A percentile compares a stretch with the other conserved stretches of the same genome.
These are phyloP conservation scores for Cardiospermum halicacabum DNA, from an alignment of 345 rosid genomes.

Conservation along the genomic window DNA sequence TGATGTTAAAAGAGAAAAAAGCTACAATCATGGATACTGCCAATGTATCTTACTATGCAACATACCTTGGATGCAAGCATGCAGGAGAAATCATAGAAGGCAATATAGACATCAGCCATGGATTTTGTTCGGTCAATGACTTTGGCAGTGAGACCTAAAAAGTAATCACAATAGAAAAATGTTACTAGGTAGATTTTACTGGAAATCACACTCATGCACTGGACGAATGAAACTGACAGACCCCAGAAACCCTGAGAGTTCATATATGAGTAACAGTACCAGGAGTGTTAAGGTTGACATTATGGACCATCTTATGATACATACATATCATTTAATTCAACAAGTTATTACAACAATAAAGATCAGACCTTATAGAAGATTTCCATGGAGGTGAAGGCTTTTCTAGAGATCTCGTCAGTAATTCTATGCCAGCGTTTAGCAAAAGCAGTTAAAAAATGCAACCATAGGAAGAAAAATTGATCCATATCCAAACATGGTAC, in stretches of 20 bases:
- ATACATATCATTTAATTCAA: neutral
- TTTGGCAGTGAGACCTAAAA: conserved; percentile 88
- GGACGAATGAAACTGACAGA: neutral
- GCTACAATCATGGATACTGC: neutral
- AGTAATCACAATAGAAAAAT: neutral
- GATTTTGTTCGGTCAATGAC: conserved; percentile 69
- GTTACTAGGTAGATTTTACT: neutral
- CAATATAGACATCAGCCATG: conserved; percentile 90
- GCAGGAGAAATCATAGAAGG: conserved; percentile 71
- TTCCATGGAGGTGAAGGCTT: neutral
- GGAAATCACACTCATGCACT: neutral
- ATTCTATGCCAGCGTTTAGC: neutral
- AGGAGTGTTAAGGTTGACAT: neutral
- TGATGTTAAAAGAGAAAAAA: neutral
- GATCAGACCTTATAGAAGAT: neutral
- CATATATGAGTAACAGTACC: too few species aligned
- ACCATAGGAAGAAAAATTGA: neutral
- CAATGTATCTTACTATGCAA: neutral
- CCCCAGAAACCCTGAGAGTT: neutral
- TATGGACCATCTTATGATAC: neutral
- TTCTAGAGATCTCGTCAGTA: too few species aligned
- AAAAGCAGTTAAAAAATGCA: neutral
- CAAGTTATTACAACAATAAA: too few species aligned
- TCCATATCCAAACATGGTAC: neutral
- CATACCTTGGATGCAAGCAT: conserved; percentile 72